A percentile compares a stretch with the other conserved stretches of the same genome.
Conservation (phyloP, 2,329 filamentous ascomycete species). For the Lasiodiplodia hormozganensis region DNA sequence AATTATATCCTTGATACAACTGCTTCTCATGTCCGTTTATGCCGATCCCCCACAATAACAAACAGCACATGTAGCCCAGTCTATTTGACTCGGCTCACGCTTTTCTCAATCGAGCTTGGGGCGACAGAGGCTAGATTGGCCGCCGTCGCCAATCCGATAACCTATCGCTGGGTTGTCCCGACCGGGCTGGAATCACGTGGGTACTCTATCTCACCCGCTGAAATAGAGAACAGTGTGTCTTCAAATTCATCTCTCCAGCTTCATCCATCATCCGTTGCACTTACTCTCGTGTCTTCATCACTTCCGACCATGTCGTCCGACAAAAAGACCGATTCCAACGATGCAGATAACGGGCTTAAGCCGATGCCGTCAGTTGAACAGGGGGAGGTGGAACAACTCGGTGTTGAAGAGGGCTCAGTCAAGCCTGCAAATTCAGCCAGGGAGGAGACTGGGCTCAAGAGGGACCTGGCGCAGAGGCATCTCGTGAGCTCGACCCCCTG, state of each 20-base stretch:
- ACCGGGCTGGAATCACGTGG: no score
- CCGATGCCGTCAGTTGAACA: neutral
- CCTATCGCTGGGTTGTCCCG: neutral
- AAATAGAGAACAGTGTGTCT: no score
- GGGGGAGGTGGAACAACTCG: neutral
- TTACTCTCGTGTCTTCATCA: no score
- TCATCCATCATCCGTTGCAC: no score
- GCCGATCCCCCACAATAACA: no score
- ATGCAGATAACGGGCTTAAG: neutral
- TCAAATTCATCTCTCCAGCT: no score
- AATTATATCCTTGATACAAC: no score
- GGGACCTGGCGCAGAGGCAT: neutral
- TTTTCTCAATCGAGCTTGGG: neutral
- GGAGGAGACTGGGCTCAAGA: neutral
- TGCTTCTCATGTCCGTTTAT: no score
- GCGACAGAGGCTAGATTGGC: neutral
- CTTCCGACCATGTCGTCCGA: neutral
- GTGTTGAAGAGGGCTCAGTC: neutral
- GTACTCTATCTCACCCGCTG: no score
- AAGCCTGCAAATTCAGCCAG: neutral
- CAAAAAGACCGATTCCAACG: neutral
- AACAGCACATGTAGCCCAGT: no score
- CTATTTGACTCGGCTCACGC: constrained; percentile 1
- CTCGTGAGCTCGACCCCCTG: neutral
- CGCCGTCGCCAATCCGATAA: neutral